Percentiles rank a stretch among this genome's conserved stretches.
phyloP scores from a whole-genome alignment of 257 asterid species.

The Gynochthodes officinalis region DNA sequence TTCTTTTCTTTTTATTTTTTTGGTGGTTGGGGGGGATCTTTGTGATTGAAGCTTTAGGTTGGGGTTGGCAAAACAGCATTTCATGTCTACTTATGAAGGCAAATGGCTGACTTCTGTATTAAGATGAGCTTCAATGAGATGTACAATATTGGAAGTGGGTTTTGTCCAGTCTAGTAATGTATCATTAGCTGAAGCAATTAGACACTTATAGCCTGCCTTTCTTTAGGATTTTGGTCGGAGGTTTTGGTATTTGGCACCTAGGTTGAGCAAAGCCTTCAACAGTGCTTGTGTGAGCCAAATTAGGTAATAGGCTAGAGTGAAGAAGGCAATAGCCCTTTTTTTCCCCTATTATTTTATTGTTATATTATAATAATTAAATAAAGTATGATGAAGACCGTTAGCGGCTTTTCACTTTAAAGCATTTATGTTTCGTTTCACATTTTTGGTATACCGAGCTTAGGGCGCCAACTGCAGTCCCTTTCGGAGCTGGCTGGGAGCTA shows the following conservation, averaged over 20 bases:
- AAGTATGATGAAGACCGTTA: not conserved
- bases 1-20: too few species aligned
- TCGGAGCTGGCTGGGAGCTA: too few species aligned
- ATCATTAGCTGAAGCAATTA: not conserved
- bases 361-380: too few species aligned
- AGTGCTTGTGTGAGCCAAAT: not conserved
- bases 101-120: not conserved
- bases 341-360: too few species aligned
- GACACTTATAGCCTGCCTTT: not conserved
- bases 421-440: not conserved
- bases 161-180: not conserved
- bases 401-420: not conserved
- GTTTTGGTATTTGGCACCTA: not conserved
- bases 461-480: too few species aligned
- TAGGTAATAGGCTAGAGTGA: not conserved
- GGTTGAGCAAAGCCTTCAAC: not conserved
- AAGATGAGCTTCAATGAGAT: not conserved
- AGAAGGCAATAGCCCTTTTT: not conserved
- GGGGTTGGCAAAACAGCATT: not conserved
- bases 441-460: too few species aligned
- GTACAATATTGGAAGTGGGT: not conserved
- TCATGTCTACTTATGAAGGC: not conserved
- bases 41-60: not conserved
- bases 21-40: too few species aligned
- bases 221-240: not conserved